Evolutionary conservation across 345 rosid genomes (phyloP), one percentile per base, ranked within the genome.

Genomic region (Populus ilicifolia): DNA sequence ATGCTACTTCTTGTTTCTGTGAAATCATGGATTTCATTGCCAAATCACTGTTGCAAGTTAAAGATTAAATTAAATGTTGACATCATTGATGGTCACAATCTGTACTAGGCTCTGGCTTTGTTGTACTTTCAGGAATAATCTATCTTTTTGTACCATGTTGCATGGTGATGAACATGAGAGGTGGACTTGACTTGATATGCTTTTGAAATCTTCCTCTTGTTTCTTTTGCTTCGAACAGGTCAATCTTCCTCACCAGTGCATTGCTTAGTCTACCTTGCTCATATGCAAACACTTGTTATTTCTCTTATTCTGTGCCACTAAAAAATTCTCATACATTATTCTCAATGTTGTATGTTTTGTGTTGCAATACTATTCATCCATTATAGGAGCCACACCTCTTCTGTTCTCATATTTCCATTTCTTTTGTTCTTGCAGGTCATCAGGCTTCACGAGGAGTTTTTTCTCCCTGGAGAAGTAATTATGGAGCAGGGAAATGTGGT

Each of bases 401-500:
- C 8, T n/a, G 29, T 21, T 43, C 33, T 73, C 18, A 30, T 73
- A 25, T 17, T 7, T 76, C 13, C 66, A 33, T 35, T 77, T 74
- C 69, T 62, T 78, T 35, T 70, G 38, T 44, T 56, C 46, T 83
- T 71, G 61, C 85, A 92, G 97, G 97, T 86, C 36, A 89, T 83
- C 72, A 90, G 87, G 81, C 90, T 96, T 61, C 98, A 96, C 81
- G 99, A 96, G 87, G 99, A 96, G 78, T 94, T 94, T 82, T 93
- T 89, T 84, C 96, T 96, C 71, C 99, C 98, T 0, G 97, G 98
- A 81, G 98, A 96, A 90, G 91, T 94, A 67, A 89, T 96, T 78
- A 83, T 91, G 87, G 97, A 91, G 84, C 98, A 90, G 78, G 99
- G 98, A 69, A 88, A 84, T 67, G 97, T 87, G 8, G 97, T 92